Evolutionary conservation across 1,139 yeast genomes (phyloP).

Genomic region (Barnettozyma hawaiiensis): DNA sequence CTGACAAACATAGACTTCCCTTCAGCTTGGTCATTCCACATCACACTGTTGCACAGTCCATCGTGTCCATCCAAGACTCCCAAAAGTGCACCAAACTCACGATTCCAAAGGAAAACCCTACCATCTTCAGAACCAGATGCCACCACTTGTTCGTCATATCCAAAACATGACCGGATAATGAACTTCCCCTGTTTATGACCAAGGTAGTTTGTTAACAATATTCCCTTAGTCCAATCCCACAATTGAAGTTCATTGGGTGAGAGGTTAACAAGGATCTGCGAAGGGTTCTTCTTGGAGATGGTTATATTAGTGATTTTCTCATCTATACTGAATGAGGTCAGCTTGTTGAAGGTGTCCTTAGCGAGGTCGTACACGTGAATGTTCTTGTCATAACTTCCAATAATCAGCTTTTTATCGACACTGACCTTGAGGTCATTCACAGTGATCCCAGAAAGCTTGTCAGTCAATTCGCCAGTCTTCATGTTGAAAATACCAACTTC

Average conservation of each 20-base stretch:
- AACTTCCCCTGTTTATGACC: slow-evolving; percentile 71
- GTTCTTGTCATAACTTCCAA: slow-evolving; percentile 57
- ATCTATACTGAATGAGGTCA: slow-evolving; percentile 34
- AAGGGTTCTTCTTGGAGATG: slow-evolving; percentile 37
- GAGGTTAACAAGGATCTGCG: slow-evolving; percentile 52
- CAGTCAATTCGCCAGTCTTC: slow-evolving; percentile 34
- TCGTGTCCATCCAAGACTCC: slow-evolving; percentile 61
- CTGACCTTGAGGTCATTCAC: slow-evolving; percentile 69
- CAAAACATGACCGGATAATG: slow-evolving; percentile 76
- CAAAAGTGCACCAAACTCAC: slow-evolving; percentile 64
- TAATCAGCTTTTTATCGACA: slow-evolving; percentile 58
- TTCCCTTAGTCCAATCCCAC: slow-evolving; percentile 55
- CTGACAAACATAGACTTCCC: slow-evolving; percentile 62
- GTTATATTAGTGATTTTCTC: slow-evolving; percentile 45
- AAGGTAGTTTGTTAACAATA: slow-evolving; percentile 53
- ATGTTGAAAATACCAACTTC: slow-evolving; percentile 58
- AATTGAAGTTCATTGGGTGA: slow-evolving; percentile 77
- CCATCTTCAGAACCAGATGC: slow-evolving; percentile 85
- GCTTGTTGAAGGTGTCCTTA: slow-evolving; percentile 25
- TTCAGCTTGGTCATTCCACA: slow-evolving; percentile 51
- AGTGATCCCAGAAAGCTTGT: slow-evolving; percentile 34
- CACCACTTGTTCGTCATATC: slow-evolving; percentile 63
- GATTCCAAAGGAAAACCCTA: slow-evolving; percentile 73
- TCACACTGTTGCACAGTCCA: slow-evolving; percentile 62
- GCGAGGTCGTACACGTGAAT: slow-evolving; percentile 46